phyloP scores from a whole-genome alignment of 352 stramenopile species.

The Globisporangium spinosum region DNA sequence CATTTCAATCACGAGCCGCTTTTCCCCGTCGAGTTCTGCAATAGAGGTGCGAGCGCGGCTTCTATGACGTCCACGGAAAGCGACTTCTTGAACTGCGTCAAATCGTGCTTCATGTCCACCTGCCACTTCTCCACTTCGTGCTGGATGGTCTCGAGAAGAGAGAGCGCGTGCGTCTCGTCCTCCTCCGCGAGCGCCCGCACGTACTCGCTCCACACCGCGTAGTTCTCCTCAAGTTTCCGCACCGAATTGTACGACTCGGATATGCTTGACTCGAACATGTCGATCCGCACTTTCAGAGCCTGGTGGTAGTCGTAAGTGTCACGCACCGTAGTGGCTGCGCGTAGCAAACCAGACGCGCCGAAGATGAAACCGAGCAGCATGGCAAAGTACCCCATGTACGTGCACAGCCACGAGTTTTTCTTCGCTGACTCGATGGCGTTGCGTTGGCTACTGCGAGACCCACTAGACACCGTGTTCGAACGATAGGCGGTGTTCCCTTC shows the following conservation, averaged over 20 bases:
- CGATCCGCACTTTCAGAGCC: slow-evolving; percentile 49
- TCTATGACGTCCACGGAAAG: slow-evolving; percentile 54
- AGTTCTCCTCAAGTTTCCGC: slow-evolving; percentile 63
- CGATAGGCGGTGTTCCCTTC: neutral
- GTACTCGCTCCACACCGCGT: slow-evolving; percentile 69
- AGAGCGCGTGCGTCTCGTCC: slow-evolving; percentile 55
- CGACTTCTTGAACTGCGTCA: slow-evolving; percentile 57
- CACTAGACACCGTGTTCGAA: neutral
- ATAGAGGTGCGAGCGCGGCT: slow-evolving; percentile 36
- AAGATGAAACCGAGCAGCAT: slow-evolving; percentile 49
- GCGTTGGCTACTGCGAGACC: neutral
- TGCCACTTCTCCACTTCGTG: slow-evolving; percentile 70
- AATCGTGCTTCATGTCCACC: slow-evolving; percentile 63
- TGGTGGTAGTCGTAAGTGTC: slow-evolving; percentile 66
- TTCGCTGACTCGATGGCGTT: neutral
- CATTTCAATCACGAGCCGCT: slow-evolving; percentile 18
- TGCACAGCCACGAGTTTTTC: slow-evolving; percentile 22
- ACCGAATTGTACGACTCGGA: slow-evolving; percentile 63
- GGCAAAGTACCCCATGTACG: slow-evolving; percentile 30
- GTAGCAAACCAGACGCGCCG: slow-evolving; percentile 45
- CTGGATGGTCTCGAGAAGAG: slow-evolving; percentile 65
- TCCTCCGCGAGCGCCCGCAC: slow-evolving; percentile 64
- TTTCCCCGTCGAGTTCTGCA: slow-evolving; percentile 19
- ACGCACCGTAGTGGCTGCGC: slow-evolving; percentile 42
- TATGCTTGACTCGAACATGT: slow-evolving; percentile 60